Evolutionary conservation across 2,329 filamentous ascomycete species (phyloP).

Genomic region (Calonectria hongkongensis): DNA sequence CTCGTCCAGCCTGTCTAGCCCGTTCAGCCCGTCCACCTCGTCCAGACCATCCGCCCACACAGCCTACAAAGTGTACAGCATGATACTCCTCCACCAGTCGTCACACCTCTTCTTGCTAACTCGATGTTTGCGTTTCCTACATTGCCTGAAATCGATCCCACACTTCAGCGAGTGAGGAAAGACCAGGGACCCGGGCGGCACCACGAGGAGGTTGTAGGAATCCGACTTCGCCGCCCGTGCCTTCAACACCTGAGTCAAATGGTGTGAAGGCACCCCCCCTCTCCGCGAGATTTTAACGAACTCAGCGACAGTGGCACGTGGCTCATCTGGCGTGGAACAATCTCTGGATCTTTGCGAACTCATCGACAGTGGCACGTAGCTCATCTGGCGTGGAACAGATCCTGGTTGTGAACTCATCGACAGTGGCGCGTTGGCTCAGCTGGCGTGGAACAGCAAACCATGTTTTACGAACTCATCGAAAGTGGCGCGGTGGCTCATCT

Average conservation of each 20-base stretch:
- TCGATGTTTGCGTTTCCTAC: not conserved
- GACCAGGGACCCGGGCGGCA: not conserved
- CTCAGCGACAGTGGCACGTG: not conserved
- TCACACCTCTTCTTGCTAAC: too few species aligned
- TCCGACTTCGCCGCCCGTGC: conserved; percentile 8
- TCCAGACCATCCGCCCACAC: too few species aligned
- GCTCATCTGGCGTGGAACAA: not conserved
- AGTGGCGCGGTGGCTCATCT: not conserved
- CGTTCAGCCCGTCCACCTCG: too few species aligned
- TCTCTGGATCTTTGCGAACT: not conserved
- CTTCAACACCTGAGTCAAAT: not conserved
- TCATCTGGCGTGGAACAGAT: not conserved
- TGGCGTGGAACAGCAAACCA: not conserved
- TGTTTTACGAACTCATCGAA: not conserved
- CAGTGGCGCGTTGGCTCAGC: not conserved
- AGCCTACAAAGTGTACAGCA: too few species aligned
- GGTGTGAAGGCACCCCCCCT: not conserved
- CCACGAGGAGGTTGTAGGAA: conserved; percentile 9
- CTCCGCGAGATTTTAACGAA: not conserved
- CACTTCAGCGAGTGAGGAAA: not conserved
- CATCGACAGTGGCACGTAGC: not conserved
- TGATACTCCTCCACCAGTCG: too few species aligned
- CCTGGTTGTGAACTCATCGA: not conserved
- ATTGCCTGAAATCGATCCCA: not conserved
- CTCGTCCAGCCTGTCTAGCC: too few species aligned